phyloP scores from a whole-genome alignment of 768 basidiomycete species.

The Melanogaster broomeanus region DNA sequence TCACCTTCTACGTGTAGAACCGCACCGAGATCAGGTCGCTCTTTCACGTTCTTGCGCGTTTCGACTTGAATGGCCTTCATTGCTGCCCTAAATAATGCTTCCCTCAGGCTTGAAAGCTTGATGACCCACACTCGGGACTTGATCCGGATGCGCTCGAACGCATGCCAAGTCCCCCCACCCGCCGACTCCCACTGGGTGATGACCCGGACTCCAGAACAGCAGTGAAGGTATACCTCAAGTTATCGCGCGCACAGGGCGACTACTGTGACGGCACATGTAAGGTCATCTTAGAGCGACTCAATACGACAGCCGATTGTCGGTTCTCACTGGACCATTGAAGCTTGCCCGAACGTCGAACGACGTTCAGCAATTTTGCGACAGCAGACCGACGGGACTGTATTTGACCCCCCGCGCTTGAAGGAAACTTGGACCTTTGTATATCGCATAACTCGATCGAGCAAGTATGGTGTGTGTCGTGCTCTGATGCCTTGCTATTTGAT shows the following conservation, averaged over 20 bases:
- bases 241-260: not conserved
- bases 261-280: not conserved
- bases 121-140: not conserved
- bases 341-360: too few relatives aligned
- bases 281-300: too few relatives aligned
- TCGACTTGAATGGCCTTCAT: not conserved
- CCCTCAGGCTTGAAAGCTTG: too few relatives aligned
- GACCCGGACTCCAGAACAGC: not conserved
- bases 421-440: not conserved
- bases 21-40: too few relatives aligned
- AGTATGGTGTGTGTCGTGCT: conserved; percentile 23
- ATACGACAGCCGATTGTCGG: too few relatives aligned
- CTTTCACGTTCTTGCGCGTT: too few relatives aligned
- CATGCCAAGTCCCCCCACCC: not conserved
- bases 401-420: too few relatives aligned
- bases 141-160: not conserved
- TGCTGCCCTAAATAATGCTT: not conserved
- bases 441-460: conserved; percentile 1
- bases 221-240: not conserved
- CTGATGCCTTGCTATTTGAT: not conserved
- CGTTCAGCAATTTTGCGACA: too few relatives aligned
- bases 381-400: too few relatives aligned
- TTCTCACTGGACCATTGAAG: too few relatives aligned
- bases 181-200: not conserved
- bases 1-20: too few relatives aligned